Evolutionary conservation across 139 green algal species (phyloP), one percentile per base, ranked within the genome.

Genomic region (Micromonas commoda): DNA sequence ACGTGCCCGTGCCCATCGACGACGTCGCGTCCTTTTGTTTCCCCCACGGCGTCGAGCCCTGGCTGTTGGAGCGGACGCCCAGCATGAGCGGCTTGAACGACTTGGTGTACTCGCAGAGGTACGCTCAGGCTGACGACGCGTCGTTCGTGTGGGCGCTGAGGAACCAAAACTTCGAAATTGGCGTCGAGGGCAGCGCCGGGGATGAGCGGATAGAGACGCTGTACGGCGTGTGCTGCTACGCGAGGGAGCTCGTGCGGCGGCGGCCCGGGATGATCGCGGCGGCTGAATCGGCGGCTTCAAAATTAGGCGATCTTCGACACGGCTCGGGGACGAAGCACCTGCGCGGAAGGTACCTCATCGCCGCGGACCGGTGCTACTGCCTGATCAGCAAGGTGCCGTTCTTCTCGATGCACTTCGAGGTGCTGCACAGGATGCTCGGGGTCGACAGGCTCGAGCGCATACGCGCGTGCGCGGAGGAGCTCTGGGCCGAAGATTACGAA

Each of bases 381-480:
- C 80, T 97, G 51, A 83, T 96, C 28, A 91, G 83, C 0, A 84
- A 88, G 73, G 88, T 92, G 81, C 92, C 92, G 45, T 96, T 97
- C 81, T 97, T 97, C 80, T 79, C 81, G 3, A 87, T 96, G 60
- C 92, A 96, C 85, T 93, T 96, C 77, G 86, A 93, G 84, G 91
- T 96, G n/a, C 86, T 96, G 74, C 77, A 86, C 78, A 89, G 85
- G 53, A 33, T 71, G 64, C 45, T 71, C 13, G 64, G 64, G 26
- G 45, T 71, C 28, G 68, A 75, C 32, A 23, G 38, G 2, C 9
- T 75, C 1, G 68, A 75, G 35, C 23, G 68, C 0, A 63, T 75
- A 38, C 63, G 63, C 2, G 28, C 28, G 5, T 57, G 45, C 45
- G 45, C 16, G 9, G 45, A 57, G 45, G 45, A 57, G 45, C 9